Evolutionary conservation across 106 monocot species (phyloP), one percentile per base, ranked within the genome.

Genomic region (Cymbidium sinense): DNA sequence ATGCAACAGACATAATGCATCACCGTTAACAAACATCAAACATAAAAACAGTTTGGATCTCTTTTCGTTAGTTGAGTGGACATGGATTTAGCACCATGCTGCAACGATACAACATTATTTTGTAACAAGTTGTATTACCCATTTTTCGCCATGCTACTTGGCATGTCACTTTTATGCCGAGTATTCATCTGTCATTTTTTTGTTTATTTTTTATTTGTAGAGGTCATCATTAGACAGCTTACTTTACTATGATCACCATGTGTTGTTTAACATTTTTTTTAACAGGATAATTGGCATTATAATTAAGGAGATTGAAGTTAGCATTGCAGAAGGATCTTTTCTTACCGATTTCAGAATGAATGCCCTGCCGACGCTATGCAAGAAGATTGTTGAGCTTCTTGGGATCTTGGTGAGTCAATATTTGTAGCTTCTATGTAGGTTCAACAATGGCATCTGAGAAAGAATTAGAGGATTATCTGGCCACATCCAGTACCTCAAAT

Each of bases 361-460:
- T 79, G 87, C 88, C 69, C 77, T 99, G 18, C 93, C 89, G 70
- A 61, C 75, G 50, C 85, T 99, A 34, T 89, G 90, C 67, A 89
- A 86, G 52, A 99, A 93, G 75, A 95, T 95, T 86, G 93, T 93
- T 64, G 84, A 95, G 85, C 99, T 99, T 82, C 77, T 99, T n/a
- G 84, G 77, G 31, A 85, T 93, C 51, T 84, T 99, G 89, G 99
- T 99, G 77, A 90, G 88, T 81, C 25, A 75, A 23, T 28, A 12
- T 29, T 43, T 31, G 2, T 52, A 39, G 20, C 34, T 64, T n/a
- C 39, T n/a, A 39, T 70, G 19, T 51, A 13, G 34, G 27, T 70
- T 34, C 33, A 70, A 30, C 13, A 34, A 33, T 70, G 13, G 70
- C 9, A 70, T 70, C 34, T 70, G 11, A 34, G 34, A 9, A 34